Evolutionary conservation across 2,329 filamentous ascomycete species (phyloP).

Genomic region (Stenocarpella maydis): DNA sequence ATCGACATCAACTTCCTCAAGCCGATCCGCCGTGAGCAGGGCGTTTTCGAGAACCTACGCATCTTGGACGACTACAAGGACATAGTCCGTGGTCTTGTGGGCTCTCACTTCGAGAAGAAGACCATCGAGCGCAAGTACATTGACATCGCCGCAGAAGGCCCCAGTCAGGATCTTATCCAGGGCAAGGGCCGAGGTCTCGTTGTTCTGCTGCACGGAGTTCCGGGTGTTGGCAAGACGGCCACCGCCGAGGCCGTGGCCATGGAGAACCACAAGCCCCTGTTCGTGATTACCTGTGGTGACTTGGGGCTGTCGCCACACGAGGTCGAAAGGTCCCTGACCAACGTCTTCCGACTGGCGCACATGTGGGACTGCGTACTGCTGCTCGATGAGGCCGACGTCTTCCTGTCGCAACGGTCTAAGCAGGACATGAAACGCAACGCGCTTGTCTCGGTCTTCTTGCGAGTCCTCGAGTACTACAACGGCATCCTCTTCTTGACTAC

Average conservation of each 20-base stretch:
- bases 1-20: constrained; percentile 24
- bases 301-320: constrained; percentile 41
- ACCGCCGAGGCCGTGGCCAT: constrained; percentile 50
- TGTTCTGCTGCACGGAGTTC: constrained; percentile 46
- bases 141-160: neutral
- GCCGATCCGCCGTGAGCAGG: constrained; percentile 5
- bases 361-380: constrained; percentile 52
- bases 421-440: constrained; percentile 44
- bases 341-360: constrained; percentile 42
- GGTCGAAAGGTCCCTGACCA: constrained; percentile 41
- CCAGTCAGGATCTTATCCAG: constrained; percentile 33
- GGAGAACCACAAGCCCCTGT: constrained; percentile 43
- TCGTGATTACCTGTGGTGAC: constrained; percentile 42
- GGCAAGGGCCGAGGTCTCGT: constrained; percentile 47
- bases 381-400: constrained; percentile 53
- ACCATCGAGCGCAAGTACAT: constrained; percentile 4
- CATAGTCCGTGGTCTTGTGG: constrained; percentile 21
- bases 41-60: constrained; percentile 19
- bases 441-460: constrained; percentile 42
- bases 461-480: constrained; percentile 41
- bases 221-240: constrained; percentile 49
- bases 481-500: constrained; percentile 51
- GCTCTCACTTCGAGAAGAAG: constrained; percentile 31
- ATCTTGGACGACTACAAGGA: constrained; percentile 25
- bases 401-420: constrained; percentile 44